Evolutionary conservation across 177 flowering plant genomes (phyloP).

Genomic region (Vitis hybrid): DNA sequence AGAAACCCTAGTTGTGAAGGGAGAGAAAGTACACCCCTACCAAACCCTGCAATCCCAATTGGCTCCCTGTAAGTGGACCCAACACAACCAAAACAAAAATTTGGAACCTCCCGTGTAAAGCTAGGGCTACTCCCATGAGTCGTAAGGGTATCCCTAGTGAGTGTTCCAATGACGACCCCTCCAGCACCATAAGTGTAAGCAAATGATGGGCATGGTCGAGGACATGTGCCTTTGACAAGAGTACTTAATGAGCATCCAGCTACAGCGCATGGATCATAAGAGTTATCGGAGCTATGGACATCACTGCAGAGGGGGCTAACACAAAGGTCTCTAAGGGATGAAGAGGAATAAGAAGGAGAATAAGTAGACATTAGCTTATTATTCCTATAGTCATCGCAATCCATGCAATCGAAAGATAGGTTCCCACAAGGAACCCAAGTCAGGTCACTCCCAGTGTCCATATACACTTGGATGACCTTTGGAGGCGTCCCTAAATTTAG

Average conservation of each 20-base stretch:
- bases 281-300: constrained; percentile 63
- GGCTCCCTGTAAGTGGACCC: constrained; percentile 66
- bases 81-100: constrained; percentile 70
- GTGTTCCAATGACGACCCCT: constrained; percentile 44
- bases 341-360: constrained; percentile 57
- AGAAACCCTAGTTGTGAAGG: constrained; percentile 75
- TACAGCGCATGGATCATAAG: constrained; percentile 53
- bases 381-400: constrained; percentile 56
- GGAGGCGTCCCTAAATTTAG: constrained; percentile 66
- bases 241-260: constrained; percentile 61
- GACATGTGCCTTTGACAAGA: constrained; percentile 45
- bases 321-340: constrained; percentile 52
- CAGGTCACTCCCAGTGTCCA: constrained; percentile 85
- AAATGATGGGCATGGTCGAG: constrained; percentile 74
- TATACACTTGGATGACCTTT: constrained; percentile 57
- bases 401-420: constrained; percentile 61
- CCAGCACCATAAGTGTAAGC: constrained; percentile 73
- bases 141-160: constrained; percentile 53
- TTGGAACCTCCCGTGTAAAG: constrained; percentile 34
- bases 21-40: constrained; percentile 59
- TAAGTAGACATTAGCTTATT: constrained; percentile 35
- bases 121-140: constrained; percentile 34
- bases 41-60: constrained; percentile 75
- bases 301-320: constrained; percentile 48
- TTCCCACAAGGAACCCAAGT: constrained; percentile 84